Conservation (phyloP, 2,329 filamentous ascomycete species). For the Intubia oerlemansii region DNA sequence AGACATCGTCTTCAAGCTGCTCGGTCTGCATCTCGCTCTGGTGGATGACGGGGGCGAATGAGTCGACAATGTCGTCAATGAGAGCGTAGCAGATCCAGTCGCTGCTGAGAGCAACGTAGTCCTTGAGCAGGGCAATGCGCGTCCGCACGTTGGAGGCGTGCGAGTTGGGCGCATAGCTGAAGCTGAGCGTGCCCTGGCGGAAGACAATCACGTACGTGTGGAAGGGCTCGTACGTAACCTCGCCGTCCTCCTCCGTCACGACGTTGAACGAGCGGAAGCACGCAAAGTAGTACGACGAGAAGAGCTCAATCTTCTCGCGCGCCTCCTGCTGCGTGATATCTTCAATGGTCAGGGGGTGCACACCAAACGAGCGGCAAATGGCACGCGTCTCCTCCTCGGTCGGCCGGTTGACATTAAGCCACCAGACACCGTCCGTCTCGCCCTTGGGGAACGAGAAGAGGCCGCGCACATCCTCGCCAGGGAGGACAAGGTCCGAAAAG, state of each 20-base stretch:
- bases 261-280: constrained; percentile 84
- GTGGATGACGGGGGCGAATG: constrained; percentile 74
- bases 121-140: constrained; percentile 78
- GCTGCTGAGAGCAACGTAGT: constrained; percentile 83
- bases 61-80: constrained; percentile 96
- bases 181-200: constrained; percentile 82
- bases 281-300: constrained; percentile 94
- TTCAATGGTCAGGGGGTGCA: constrained; percentile 88
- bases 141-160: constrained; percentile 79
- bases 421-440: constrained; percentile 73
- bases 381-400: constrained; percentile 72
- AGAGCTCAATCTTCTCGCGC: constrained; percentile 95
- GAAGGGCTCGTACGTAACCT: constrained; percentile 78
- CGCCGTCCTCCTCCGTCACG: constrained; percentile 55
- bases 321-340: constrained; percentile 92
- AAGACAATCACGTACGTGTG: constrained; percentile 96
- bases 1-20: constrained; percentile 85
- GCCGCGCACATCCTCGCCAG: constrained; percentile 73
- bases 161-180: constrained; percentile 73
- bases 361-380: constrained; percentile 83
- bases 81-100: constrained; percentile 99
- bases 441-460: constrained; percentile 52
- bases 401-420: constrained; percentile 84
- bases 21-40: constrained; percentile 79
- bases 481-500: constrained; percentile 69